A percentile compares a stretch with the other conserved stretches of the same genome.
These are phyloP conservation scores for Flueggea neowawraea DNA, from an alignment of 441 rosid genomes.

Conservation along the genomic window DNA sequence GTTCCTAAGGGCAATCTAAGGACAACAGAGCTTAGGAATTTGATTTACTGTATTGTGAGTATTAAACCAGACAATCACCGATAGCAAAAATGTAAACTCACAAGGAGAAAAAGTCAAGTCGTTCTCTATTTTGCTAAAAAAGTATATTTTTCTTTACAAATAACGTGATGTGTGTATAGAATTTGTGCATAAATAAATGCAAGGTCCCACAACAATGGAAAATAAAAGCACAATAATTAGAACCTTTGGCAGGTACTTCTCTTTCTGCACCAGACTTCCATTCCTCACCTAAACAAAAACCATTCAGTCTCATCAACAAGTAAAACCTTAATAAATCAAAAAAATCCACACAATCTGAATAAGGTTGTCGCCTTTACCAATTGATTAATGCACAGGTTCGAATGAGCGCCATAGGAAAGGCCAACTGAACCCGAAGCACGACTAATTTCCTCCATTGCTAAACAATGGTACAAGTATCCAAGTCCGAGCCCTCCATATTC, in stretches of 20 bases:
- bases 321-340: not conserved
- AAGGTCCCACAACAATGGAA: not conserved
- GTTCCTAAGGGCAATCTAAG: too few species aligned
- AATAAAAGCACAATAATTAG: slow-evolving; percentile 5
- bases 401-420: slow-evolving; percentile 95
- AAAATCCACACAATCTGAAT: not conserved
- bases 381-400: slow-evolving; percentile 94
- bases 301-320: slow-evolving; percentile 1
- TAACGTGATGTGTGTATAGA: too few species aligned
- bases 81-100: too few species aligned
- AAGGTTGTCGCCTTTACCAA: slow-evolving; percentile 45
- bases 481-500: slow-evolving; percentile 97
- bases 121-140: too few species aligned
- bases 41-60: too few species aligned
- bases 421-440: slow-evolving; percentile 93
- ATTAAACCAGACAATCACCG: too few species aligned
- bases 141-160: too few species aligned
- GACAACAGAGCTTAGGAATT: too few species aligned
- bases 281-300: slow-evolving; percentile 67
- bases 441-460: slow-evolving; percentile 92
- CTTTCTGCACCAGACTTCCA: slow-evolving; percentile 74
- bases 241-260: slow-evolving; percentile 92
- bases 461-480: slow-evolving; percentile 92
- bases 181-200: too few species aligned
- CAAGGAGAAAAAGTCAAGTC: too few species aligned